phyloP scores from a whole-genome alignment of 1,284 basidiomycete genomes.

The Papiliotrema fonsecae region DNA sequence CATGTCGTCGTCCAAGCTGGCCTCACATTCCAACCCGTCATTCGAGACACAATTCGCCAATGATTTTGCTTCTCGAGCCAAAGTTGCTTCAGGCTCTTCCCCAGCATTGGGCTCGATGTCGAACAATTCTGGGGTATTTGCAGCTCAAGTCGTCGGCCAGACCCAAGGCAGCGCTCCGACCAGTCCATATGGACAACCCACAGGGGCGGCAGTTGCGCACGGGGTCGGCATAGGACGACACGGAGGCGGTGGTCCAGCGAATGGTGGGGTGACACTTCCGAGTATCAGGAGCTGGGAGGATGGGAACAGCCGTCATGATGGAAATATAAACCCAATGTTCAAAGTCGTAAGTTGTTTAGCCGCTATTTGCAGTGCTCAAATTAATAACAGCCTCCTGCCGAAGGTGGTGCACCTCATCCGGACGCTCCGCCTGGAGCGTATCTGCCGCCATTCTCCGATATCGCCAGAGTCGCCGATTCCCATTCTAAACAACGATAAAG shows the following conservation, averaged over 20 bases:
- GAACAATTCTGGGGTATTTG: background rate
- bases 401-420: conserved; percentile 25
- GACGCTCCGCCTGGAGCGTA: conserved; percentile 32
- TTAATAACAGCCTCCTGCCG: conserved; percentile 11
- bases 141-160: background rate
- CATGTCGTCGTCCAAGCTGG: conserved; percentile 64
- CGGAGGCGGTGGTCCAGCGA: background rate
- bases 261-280: conserved; percentile 28
- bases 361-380: too few species aligned
- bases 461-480: conserved; percentile 69
- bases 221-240: conserved; percentile 31
- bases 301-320: conserved; percentile 47
- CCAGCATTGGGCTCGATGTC: conserved; percentile 30
- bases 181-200: conserved; percentile 40
- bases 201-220: conserved; percentile 31
- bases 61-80: conserved; percentile 69
- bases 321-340: conserved; percentile 76
- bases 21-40: conserved; percentile 72
- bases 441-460: conserved; percentile 49
- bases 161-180: conserved; percentile 26
- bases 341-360: conserved; percentile 65
- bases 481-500: conserved; percentile 39
- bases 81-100: conserved; percentile 50
- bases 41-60: conserved; percentile 72
- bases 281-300: conserved; percentile 50